phyloP scores from a whole-genome alignment of 116 monocot genomes.

The Iris pallida region DNA sequence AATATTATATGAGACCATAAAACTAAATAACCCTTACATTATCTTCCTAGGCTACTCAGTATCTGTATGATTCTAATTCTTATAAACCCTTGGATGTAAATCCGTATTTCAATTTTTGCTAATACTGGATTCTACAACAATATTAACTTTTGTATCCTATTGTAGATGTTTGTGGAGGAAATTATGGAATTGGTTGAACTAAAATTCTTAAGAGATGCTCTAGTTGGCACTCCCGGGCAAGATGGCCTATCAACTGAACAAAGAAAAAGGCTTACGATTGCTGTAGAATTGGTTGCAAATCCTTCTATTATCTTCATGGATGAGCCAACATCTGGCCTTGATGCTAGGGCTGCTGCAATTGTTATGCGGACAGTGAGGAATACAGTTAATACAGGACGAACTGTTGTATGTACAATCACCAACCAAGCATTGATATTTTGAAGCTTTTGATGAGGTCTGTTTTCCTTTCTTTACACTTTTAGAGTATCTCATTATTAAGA shows the following conservation, averaged over 20 bases:
- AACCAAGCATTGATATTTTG: constrained; percentile 91
- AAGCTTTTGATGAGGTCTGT: constrained; percentile 87
- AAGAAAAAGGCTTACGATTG: constrained; percentile 73
- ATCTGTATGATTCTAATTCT: no score
- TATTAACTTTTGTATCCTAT: background rate
- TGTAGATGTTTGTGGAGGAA: constrained; percentile 78
- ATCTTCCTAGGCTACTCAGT: no score
- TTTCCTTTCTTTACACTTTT: background rate
- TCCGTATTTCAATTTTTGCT: no score
- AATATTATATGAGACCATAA: no score
- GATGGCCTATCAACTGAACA: constrained; percentile 68
- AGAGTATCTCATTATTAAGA: background rate
- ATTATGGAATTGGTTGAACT: constrained; percentile 69
- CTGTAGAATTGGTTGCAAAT: constrained; percentile 71
- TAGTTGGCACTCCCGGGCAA: constrained; percentile 68
- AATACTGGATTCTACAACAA: no score
- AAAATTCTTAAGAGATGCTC: constrained; percentile 29
- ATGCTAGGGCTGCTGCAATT: constrained; percentile 79
- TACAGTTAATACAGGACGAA: constrained; percentile 75
- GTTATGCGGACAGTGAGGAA: constrained; percentile 89
- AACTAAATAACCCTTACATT: no score
- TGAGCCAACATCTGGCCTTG: constrained; percentile 84
- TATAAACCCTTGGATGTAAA: no score
- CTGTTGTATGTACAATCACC: constrained; percentile 90
- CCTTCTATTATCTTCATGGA: constrained; percentile 93